Base-by-base conservation (phyloP, 805 yeast genomes). In the Monosporozyma solicola region DNA sequence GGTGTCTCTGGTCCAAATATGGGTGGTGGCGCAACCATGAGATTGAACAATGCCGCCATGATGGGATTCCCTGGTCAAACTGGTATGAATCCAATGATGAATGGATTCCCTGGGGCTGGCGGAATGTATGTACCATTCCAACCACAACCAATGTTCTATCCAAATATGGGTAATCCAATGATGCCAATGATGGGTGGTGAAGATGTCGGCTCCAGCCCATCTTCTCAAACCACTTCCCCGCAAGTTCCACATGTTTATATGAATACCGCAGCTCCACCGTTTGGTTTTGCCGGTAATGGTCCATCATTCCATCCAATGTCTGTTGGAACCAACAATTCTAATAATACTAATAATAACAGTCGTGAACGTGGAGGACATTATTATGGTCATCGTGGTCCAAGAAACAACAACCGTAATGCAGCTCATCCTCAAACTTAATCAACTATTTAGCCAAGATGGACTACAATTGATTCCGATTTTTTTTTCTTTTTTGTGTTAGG, bases 111-210 rank as follows among this genome's bases (percentile, higher is more conserved):
- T 39, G 48, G 59, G 29, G 33, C 32, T 11, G 37, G 48, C 59
- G 65, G 64, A 2, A 63, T 66, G 68, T 67, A 66, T 41, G 59
- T 66, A 61, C 71, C 71, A 41, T 63, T 61, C 53, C 71, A 67
- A 53, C 68, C 68, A 11, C 70, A 65, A 53, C 68, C 70, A 16
- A 57, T 65, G 59, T 65, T 63, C 52, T 65, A 65, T 48, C 70
- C 70, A 31, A 57, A 62, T 5, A 64, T 66, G 65, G 43, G 43
- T 39, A 62, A 61, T 29, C 68, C 61, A 44, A 63, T 64, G 66
- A 59, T 63, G 59, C 61, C 66, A 44, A 55, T 62, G 56, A 61
- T 65, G 63, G 58, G 59, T 29, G 55, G 54, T 27, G 56, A 55
- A n/a, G 61, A 58, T 20, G 61, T 55, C 3, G 43, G 44, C 4